A percentile compares a stretch with the other conserved stretches of the same genome.
These are phyloP conservation scores for Phytopythium montanum DNA, from an alignment of 352 stramenopile genomes.

Conservation along the genomic window DNA sequence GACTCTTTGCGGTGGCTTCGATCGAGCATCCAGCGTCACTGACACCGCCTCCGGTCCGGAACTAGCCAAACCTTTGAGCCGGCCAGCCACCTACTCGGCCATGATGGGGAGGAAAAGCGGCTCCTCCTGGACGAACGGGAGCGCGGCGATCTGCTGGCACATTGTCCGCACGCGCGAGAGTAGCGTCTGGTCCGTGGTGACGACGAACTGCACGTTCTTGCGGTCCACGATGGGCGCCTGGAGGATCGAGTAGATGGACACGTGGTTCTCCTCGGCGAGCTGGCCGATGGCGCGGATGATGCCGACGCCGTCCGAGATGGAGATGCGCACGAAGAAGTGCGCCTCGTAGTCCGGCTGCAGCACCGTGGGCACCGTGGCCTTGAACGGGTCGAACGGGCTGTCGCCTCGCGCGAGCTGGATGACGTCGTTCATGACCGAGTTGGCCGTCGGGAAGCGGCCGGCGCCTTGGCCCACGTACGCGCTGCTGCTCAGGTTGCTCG, in stretches of 20 bases:
- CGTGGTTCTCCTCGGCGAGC: slow-evolving; percentile 91
- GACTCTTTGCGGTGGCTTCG: not conserved
- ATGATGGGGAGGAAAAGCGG: slow-evolving; percentile 82
- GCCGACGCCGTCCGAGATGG: slow-evolving; percentile 90
- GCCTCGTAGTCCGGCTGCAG: slow-evolving; percentile 91
- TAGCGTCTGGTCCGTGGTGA: slow-evolving; percentile 93
- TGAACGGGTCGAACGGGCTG: slow-evolving; percentile 84
- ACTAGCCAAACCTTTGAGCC: too few relatives aligned
- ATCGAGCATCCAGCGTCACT: not conserved
- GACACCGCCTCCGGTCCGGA: too few relatives aligned
- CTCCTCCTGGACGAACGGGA: slow-evolving; percentile 83
- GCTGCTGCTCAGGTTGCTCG: slow-evolving; percentile 87
- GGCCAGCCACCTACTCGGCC: slow-evolving; percentile 7
- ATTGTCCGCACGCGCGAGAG: slow-evolving; percentile 89
- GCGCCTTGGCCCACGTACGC: slow-evolving; percentile 92
- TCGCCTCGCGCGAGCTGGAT: slow-evolving; percentile 89
- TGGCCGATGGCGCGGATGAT: slow-evolving; percentile 95
- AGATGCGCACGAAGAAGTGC: slow-evolving; percentile 95
- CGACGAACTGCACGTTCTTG: slow-evolving; percentile 94
- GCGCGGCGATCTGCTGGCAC: slow-evolving; percentile 83
- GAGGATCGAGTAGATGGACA: slow-evolving; percentile 97
- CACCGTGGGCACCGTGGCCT: slow-evolving; percentile 41
- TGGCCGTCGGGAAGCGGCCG: slow-evolving; percentile 94
- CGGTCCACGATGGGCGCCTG: slow-evolving; percentile 93
- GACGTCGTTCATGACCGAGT: slow-evolving; percentile 96